Base-by-base conservation (phyloP, 495 filamentous ascomycete species). In the Penicillium cataractarum region DNA sequence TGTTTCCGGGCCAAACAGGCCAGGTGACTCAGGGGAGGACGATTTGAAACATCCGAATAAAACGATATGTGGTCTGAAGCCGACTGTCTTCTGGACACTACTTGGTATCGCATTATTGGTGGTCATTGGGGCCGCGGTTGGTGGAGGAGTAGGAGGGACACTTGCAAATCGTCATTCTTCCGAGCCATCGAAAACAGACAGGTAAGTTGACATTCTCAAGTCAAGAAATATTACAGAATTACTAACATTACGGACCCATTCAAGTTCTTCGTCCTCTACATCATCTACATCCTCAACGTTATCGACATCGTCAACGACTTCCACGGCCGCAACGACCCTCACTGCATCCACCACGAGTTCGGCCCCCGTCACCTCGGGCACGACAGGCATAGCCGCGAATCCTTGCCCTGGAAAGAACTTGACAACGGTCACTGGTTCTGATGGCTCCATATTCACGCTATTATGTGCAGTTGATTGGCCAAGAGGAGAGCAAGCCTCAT, bases 401-500 rank as follows among this genome's bases (percentile, higher is more conserved):
- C 59, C 59, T 4, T 61, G 59, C 12, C 59, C 59, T 0, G 29
- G 59, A 4, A 19, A 49, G 21, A 61, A 61, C 22, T 1, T 31
- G 39, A 61, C 59, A 22, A 61, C 39, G 33, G 17, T 48, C 6
- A 24, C 51, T 6, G 58, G 59, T 0, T 61, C 59, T 8, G 51
- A 61, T 37, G 59, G 40, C 3, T 55, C 59, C 6, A 37, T 56
- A 12, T 61, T 56, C 27, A 61, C 40, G 15, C 24, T 61, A 9
- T 24, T 61, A 6, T 61, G 59, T 37, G 39, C 37, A 8, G 59
- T 61, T 5, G 59, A 61, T 40, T 61, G 59, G 59, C 59, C 59
- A 5, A 49, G 48, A n/a, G 59, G 59, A 13, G 37, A 10, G 4
- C 13, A 21, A 1, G n/a, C 51, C 5, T 39, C 40, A 19, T 49